These are phyloP conservation scores for Nakaseomyces sp. DNA, from an alignment of 1,139 yeast genomes.

Conservation along the genomic window DNA sequence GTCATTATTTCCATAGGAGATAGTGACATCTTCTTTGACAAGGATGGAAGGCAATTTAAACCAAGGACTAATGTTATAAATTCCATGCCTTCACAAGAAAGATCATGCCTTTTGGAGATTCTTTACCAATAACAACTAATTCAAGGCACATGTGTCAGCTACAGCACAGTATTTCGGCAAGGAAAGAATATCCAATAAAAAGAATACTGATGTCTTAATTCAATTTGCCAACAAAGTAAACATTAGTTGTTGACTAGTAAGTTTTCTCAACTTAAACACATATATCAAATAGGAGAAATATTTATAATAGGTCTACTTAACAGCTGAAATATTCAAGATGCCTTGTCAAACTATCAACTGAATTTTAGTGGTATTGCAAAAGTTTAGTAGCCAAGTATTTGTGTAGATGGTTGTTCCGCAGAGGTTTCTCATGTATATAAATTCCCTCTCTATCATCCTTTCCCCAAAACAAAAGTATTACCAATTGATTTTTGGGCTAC, in stretches of 20 bases:
- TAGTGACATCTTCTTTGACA: no score
- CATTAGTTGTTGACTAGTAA: no score
- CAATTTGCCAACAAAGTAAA: constrained; percentile 88
- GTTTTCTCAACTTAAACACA: no score
- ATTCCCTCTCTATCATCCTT: background rate
- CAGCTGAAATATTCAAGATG: no score
- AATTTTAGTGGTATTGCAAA: constrained; percentile 32
- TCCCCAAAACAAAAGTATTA: background rate
- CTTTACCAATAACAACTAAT: no score
- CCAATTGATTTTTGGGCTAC: background rate
- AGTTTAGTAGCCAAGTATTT: constrained; percentile 25
- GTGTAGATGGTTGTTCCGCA: constrained; percentile 15
- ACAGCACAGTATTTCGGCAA: constrained; percentile 83
- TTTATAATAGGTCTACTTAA: constrained; percentile 61
- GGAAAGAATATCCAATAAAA: constrained; percentile 63
- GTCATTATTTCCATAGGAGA: no score
- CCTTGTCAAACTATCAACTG: constrained; percentile 31
- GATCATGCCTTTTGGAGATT: no score
- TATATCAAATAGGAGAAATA: constrained; percentile 50
- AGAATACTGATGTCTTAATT: constrained; percentile 90
- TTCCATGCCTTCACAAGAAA: no score
- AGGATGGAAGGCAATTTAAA: no score
- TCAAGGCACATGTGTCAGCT: constrained; percentile 72
- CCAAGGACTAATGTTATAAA: no score
- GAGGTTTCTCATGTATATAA: constrained; percentile 2